Base-by-base conservation (phyloP, 805 yeast genomes). In the Zygoascus flipseniorum region DNA sequence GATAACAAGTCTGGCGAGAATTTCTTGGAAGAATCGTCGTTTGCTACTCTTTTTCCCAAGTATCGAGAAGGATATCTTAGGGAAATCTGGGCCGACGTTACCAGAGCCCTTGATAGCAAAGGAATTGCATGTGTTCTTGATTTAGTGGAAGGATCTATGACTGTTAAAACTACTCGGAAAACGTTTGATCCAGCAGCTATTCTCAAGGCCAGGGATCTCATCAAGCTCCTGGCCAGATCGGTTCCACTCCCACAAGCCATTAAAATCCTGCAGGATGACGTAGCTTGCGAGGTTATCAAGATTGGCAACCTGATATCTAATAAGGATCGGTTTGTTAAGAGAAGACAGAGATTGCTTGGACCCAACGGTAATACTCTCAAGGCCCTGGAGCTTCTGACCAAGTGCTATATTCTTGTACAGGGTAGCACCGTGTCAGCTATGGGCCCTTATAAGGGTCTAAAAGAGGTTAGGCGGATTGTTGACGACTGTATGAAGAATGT, bases 211-310 rank as follows among this genome's bases (percentile, higher is more conserved):
- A 81, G 99, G 67, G 99, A 93, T 70, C 76, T 93, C 68, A 89
- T 93, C 65, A 93, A 92, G 70, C 77, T 93, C 52, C 75, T 93
- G 60, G 96, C 98, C 0, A 82, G 99, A 70, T 88, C 97, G 1
- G 99, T 93, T 42, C 98, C 99, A 28, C 86, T 86, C 61, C 97
- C 97, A 2, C 99, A 93, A 69, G 98, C 98, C 0, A 81, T 88
- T 28, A 92, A 89, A 72, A 85, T 93, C 47, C 71, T 93, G 55
- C 86, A 89, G 62, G 97, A 92, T 65, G 97, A 90, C 59, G 75
- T 85, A 62, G 97, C 97, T 0, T 90, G 97, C 72, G 99, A 93
- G 63, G 93, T 93, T 49, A 87, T 93, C 60, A 93, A 93, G 75
- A 92, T 93, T 67, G 97, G 97, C 18, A 86, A 83, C 64, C 79